Percentiles rank a stretch among this genome's conserved stretches.
Evolutionary conservation across 2,329 filamentous ascomycete genomes (phyloP).

Genomic region (Fusarium nanum): DNA sequence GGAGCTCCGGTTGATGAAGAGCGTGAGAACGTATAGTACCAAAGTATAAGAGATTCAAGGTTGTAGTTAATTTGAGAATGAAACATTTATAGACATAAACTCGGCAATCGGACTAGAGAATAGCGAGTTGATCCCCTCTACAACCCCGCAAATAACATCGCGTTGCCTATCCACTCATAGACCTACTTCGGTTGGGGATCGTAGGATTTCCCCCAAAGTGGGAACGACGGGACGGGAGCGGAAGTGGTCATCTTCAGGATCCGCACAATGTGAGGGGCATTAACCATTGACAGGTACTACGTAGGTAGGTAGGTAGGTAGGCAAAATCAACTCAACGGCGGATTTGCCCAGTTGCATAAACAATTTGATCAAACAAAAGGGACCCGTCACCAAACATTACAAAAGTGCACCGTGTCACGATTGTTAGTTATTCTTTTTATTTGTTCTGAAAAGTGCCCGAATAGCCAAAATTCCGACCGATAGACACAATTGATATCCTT

Average conservation of each 20-base stretch:
- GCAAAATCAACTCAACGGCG: not conserved
- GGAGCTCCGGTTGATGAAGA: not conserved
- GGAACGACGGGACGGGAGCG: conserved; percentile 10
- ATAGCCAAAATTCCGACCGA: conserved; percentile 11
- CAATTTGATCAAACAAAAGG: not conserved
- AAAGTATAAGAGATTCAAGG: not conserved
- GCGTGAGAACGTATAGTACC: not conserved
- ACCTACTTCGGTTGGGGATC: conserved; percentile 1
- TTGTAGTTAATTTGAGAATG: not conserved
- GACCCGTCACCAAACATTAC: not conserved
- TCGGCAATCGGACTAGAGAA: conserved; percentile 36
- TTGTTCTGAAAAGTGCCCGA: conserved; percentile 6
- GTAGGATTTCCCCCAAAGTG: conserved; percentile 9
- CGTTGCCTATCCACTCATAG: conserved; percentile 1
- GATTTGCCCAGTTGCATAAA: no score
- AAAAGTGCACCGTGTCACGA: not conserved
- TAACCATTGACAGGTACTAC: not conserved
- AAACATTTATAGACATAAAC: conserved; percentile 18
- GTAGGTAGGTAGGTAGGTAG: no score
- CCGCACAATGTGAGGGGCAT: conserved; percentile 27
- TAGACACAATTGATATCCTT: not conserved
- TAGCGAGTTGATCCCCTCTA: conserved; percentile 28
- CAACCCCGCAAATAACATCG: conserved; percentile 32
- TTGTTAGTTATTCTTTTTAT: not conserved
- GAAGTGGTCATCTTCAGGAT: conserved; percentile 12